These are phyloP conservation scores for Triangularia verruculosa DNA, from an alignment of 2,329 filamentous ascomycete genomes.

Conservation along the genomic window DNA sequence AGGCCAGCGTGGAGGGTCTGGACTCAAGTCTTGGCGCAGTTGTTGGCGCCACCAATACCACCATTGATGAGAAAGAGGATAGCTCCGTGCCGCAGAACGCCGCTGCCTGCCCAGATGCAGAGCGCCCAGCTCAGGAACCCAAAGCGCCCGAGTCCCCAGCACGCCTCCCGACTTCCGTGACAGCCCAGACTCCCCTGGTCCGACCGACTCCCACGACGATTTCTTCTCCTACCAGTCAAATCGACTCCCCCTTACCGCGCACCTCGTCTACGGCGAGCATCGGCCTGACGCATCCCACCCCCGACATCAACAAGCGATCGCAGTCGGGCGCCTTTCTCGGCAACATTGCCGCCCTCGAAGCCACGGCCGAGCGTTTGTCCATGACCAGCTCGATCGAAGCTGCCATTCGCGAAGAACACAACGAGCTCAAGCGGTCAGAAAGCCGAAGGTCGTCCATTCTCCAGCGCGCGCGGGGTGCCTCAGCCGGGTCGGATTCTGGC, in stretches of 20 bases:
- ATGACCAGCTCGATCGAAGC: slow-evolving; percentile 73
- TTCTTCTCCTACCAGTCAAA: slow-evolving; percentile 25
- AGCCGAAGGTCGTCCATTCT: slow-evolving; percentile 63
- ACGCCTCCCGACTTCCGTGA: neutral
- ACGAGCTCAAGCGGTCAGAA: slow-evolving; percentile 67
- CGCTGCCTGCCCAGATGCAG: slow-evolving; percentile 12
- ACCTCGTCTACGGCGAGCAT: slow-evolving; percentile 45
- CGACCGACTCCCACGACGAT: slow-evolving; percentile 22
- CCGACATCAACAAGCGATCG: slow-evolving; percentile 59
- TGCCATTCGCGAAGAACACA: slow-evolving; percentile 70
- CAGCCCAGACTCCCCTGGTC: slow-evolving; percentile 18
- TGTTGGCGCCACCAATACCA: neutral
- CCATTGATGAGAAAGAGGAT: slow-evolving; percentile 1
- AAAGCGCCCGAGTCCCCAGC: slow-evolving; percentile 3
- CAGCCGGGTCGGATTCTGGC: slow-evolving; percentile 27
- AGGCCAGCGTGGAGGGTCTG: slow-evolving; percentile 11
- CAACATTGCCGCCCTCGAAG: slow-evolving; percentile 72
- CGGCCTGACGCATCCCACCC: slow-evolving; percentile 55
- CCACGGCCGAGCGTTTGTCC: slow-evolving; percentile 71
- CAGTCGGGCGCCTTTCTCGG: slow-evolving; percentile 60
- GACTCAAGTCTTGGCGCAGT: slow-evolving; percentile 17
- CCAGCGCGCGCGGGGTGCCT: slow-evolving; percentile 35
- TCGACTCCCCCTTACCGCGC: slow-evolving; percentile 44
- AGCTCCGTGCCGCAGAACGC: slow-evolving; percentile 12
- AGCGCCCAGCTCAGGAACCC: slow-evolving; percentile 2